Conservation (phyloP, 108 stramenopile genomes). For the Ochromonas danica region DNA sequence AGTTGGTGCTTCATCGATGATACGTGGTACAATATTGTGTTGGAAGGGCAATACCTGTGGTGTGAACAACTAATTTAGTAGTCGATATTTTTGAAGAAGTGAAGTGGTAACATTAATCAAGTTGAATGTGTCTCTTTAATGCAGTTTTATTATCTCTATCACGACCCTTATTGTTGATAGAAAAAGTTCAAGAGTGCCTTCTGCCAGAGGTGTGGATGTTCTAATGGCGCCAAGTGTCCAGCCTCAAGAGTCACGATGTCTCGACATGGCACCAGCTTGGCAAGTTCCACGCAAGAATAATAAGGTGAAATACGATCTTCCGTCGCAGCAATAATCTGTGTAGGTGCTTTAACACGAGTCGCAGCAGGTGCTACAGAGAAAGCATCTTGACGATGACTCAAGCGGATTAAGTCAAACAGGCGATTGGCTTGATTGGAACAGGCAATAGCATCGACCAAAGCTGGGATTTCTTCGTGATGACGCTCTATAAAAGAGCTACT, state of each 20-base stretch:
- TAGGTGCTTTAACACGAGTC: not conserved
- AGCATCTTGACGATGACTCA: not conserved
- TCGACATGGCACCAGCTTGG: not conserved
- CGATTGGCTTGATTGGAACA: not conserved
- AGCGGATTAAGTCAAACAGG: conserved; percentile 3
- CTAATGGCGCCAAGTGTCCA: conserved; percentile 28
- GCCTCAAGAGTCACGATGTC: not conserved
- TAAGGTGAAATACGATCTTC: conserved; percentile 5
- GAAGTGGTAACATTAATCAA: no score
- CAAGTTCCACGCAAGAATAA: not conserved
- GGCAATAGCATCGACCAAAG: not conserved
- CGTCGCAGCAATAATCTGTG: conserved; percentile 23
- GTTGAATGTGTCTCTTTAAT: no score
- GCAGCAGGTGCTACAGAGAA: not conserved
- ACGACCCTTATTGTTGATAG: no score
- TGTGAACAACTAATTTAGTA: no score
- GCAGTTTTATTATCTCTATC: not conserved
- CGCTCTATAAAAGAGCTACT: not conserved
- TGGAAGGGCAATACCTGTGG: no score
- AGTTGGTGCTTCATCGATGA: no score
- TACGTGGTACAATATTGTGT: no score
- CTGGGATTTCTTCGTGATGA: not conserved
- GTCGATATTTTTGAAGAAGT: no score
- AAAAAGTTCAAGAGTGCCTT: not conserved
- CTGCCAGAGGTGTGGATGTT: not conserved